A percentile compares a stretch with the other conserved stretches of the same genome.
Conservation (phyloP, 2,329 filamentous ascomycete genomes). For the Penicillium sp. region DNA sequence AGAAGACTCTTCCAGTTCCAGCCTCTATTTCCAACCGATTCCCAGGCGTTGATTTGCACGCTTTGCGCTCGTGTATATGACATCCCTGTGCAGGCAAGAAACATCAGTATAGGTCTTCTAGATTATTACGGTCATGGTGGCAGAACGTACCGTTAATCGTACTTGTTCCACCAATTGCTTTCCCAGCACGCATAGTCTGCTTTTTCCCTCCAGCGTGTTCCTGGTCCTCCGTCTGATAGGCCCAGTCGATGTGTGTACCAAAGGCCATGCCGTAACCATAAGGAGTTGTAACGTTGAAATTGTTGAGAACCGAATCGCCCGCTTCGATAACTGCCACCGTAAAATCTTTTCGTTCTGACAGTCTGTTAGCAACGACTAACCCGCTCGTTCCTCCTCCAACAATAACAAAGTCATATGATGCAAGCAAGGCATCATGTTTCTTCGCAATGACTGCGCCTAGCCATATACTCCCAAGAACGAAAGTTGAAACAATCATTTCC, state of each 20-base stretch:
- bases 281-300: constrained; percentile 29
- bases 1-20: constrained; percentile 36
- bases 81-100: constrained; percentile 34
- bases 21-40: constrained; percentile 31
- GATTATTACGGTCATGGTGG: background rate
- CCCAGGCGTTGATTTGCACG: constrained; percentile 42
- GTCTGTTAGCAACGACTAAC: constrained; percentile 36
- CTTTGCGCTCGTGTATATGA: constrained; percentile 39
- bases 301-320: constrained; percentile 30
- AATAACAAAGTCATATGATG: constrained; percentile 35
- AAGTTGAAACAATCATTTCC: constrained; percentile 6
- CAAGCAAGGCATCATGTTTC: constrained; percentile 1
- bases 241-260: constrained; percentile 44
- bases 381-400: constrained; percentile 39
- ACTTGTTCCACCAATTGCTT: constrained; percentile 46
- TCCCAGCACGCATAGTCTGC: constrained; percentile 42
- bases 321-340: constrained; percentile 35
- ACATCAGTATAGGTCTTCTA: background rate
- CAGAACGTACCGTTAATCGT: constrained; percentile 41
- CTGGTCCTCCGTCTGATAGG: constrained; percentile 42
- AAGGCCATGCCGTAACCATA: constrained; percentile 30
- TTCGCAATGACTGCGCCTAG: constrained; percentile 11
- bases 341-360: constrained; percentile 31
- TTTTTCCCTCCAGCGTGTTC: constrained; percentile 37
- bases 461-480: constrained; percentile 6